phyloP scores from a whole-genome alignment of 2,329 filamentous ascomycete genomes.

The Epichloe coenophiala region DNA sequence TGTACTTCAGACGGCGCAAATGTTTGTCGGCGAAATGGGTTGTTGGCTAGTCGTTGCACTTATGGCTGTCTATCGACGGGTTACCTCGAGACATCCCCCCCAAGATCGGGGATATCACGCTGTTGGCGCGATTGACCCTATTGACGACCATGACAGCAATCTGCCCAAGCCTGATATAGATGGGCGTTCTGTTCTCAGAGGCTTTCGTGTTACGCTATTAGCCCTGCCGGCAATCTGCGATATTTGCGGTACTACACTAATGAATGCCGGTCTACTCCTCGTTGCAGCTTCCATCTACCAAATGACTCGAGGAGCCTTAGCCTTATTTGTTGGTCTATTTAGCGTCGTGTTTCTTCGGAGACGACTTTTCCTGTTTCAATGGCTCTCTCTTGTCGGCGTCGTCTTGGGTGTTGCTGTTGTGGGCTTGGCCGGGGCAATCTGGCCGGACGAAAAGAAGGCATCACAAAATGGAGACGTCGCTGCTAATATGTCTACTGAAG shows the following conservation, averaged over 20 bases:
- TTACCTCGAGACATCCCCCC: slow-evolving; percentile 28
- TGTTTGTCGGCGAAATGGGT: slow-evolving; percentile 94
- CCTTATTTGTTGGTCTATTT: slow-evolving; percentile 91
- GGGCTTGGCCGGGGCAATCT: slow-evolving; percentile 76
- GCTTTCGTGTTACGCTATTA: slow-evolving; percentile 60
- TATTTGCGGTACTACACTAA: slow-evolving; percentile 86
- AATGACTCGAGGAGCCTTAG: slow-evolving; percentile 91
- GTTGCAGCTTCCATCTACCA: slow-evolving; percentile 96
- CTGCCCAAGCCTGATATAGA: slow-evolving; percentile 30
- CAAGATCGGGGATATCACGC: slow-evolving; percentile 50
- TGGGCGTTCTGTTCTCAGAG: slow-evolving; percentile 49
- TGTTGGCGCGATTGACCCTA: slow-evolving; percentile 35
- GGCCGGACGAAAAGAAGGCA: slow-evolving; percentile 47
- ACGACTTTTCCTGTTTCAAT: slow-evolving; percentile 76
- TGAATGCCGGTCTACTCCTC: slow-evolving; percentile 91
- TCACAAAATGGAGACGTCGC: slow-evolving; percentile 17
- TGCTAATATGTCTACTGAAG: slow-evolving; percentile 22
- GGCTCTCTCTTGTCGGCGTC: slow-evolving; percentile 76
- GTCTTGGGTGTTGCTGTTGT: slow-evolving; percentile 81
- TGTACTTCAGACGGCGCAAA: slow-evolving; percentile 90
- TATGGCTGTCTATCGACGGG: slow-evolving; percentile 52
- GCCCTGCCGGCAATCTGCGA: slow-evolving; percentile 84
- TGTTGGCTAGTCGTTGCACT: slow-evolving; percentile 82
- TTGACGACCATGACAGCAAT: slow-evolving; percentile 14
- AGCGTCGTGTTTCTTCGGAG: slow-evolving; percentile 81